These are phyloP conservation scores for Lepidium africanum DNA, from an alignment of 345 rosid species.

Conservation along the genomic window DNA sequence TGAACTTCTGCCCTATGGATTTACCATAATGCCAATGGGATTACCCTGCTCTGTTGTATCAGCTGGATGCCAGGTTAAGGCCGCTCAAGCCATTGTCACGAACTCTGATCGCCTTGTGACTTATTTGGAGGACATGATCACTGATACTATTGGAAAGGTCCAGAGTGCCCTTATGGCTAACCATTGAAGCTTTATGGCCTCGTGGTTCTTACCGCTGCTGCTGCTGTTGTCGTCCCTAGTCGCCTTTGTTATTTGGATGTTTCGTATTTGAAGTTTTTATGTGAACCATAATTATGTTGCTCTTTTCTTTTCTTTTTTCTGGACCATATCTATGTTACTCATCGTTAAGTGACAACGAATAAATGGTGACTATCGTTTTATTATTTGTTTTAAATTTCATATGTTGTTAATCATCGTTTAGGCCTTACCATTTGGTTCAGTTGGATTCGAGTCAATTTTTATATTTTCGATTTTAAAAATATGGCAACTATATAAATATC, in stretches of 20 bases:
- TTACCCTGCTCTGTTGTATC: slow-evolving; percentile 26
- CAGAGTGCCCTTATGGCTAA: slow-evolving; percentile 7
- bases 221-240: neutral
- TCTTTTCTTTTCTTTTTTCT: too few species aligned
- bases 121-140: slow-evolving; percentile 8
- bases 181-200: neutral
- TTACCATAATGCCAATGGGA: slow-evolving; percentile 34
- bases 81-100: slow-evolving; percentile 24
- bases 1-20: slow-evolving; percentile 39
- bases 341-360: neutral
- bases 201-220: neutral
- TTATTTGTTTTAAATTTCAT: too few species aligned
- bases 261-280: neutral
- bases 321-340: too few species aligned
- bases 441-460: too few species aligned
- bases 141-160: slow-evolving; percentile 29
- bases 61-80: slow-evolving; percentile 34
- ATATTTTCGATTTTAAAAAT: too few species aligned
- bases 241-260: neutral
- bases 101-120: slow-evolving; percentile 27
- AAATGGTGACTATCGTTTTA: neutral
- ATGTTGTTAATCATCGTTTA: too few species aligned
- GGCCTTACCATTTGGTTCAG: too few species aligned
- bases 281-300: neutral
- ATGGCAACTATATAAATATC: too few species aligned